phyloP scores from a whole-genome alignment of 495 filamentous ascomycete species.

The Xylaria telfairii region DNA sequence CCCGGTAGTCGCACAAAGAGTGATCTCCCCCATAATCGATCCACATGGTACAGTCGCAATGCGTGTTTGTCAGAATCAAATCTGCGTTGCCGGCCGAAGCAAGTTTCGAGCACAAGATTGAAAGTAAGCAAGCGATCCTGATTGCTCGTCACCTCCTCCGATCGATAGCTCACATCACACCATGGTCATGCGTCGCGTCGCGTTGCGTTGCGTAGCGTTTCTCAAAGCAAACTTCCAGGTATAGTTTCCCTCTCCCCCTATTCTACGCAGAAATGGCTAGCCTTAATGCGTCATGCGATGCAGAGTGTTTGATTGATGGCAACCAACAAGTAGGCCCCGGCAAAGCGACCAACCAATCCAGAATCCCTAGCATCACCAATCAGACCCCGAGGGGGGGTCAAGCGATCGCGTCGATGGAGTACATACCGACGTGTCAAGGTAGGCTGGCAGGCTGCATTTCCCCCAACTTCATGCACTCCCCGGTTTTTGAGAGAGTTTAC shows the following conservation, averaged over 20 bases:
- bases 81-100: neutral
- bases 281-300: conserved; percentile 9
- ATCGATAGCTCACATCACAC: conserved; percentile 6
- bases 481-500: neutral
- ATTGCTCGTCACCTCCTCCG: neutral
- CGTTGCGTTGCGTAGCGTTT: neutral
- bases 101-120: neutral
- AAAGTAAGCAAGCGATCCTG: neutral
- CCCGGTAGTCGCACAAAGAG: neutral
- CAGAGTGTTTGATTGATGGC: conserved; percentile 22
- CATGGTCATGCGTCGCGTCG: neutral
- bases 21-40: neutral
- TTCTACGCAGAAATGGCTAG: conserved; percentile 13
- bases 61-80: neutral
- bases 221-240: neutral
- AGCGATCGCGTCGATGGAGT: neutral
- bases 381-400: neutral
- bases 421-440: conserved; percentile 22
- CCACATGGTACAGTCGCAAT: neutral
- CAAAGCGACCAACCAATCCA: neutral
- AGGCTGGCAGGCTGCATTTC: conserved; percentile 14
- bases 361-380: neutral
- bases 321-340: neutral
- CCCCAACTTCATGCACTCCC: conserved; percentile 5
- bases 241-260: neutral